phyloP scores from a whole-genome alignment of 2,329 filamentous ascomycete species.

The Calonectria pseudoreteaudii region DNA sequence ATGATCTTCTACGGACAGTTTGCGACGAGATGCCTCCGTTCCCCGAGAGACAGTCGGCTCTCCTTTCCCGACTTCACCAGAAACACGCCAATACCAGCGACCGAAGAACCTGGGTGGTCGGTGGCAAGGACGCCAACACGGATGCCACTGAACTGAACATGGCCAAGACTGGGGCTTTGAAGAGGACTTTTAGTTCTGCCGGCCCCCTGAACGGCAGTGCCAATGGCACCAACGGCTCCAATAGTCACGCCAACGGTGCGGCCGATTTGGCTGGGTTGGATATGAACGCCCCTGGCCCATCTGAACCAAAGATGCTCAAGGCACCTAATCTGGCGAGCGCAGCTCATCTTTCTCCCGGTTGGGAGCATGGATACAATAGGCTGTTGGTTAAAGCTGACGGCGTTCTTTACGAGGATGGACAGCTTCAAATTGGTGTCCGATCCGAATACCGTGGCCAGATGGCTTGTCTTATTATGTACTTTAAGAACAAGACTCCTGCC shows the following conservation, averaged over 20 bases:
- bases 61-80: conserved; percentile 92
- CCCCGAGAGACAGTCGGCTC: conserved; percentile 90
- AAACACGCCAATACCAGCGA: conserved; percentile 94
- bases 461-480: conserved; percentile 95
- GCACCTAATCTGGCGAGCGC: conserved; percentile 90
- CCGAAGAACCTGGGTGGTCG: conserved; percentile 97
- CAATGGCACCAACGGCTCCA: conserved; percentile 61
- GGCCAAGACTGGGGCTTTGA: conserved; percentile 83
- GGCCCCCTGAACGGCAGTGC: conserved; percentile 62
- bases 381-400: conserved; percentile 85
- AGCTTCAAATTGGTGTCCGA: conserved; percentile 91
- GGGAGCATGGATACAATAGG: conserved; percentile 90
- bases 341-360: conserved; percentile 92
- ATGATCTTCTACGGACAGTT: conserved; percentile 91
- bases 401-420: conserved; percentile 92
- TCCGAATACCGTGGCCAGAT: conserved; percentile 97
- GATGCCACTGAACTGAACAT: conserved; percentile 84
- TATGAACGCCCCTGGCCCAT: conserved; percentile 71
- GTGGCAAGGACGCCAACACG: conserved; percentile 91
- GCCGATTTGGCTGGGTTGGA: conserved; percentile 86
- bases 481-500: conserved; percentile 91
- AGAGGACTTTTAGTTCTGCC: conserved; percentile 82
- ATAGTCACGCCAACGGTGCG: conserved; percentile 62
- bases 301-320: conserved; percentile 69
- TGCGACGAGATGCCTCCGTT: conserved; percentile 99